These are phyloP conservation scores for Lentinula aciculospora DNA, from an alignment of 768 basidiomycete genomes.

Conservation along the genomic window DNA sequence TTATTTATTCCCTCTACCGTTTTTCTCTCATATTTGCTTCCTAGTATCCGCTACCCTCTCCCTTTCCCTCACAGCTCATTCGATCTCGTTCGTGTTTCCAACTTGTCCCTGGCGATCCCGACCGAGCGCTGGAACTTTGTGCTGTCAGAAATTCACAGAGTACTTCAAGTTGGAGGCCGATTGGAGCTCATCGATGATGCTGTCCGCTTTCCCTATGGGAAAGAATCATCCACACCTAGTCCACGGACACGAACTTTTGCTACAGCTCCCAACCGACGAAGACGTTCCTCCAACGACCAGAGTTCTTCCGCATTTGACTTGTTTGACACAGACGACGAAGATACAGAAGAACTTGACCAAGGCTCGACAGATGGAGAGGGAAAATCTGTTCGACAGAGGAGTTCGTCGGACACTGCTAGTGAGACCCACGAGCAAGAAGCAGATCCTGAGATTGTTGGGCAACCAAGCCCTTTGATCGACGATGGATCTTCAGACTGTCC, in stretches of 20 bases:
- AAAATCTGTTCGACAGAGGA: not conserved
- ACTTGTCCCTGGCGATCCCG: slow-evolving; percentile 59
- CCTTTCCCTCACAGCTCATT: slow-evolving; percentile 62
- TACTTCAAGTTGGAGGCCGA: slow-evolving; percentile 55
- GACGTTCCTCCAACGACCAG: not conserved
- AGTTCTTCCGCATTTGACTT: not conserved
- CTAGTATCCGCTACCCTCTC: slow-evolving; percentile 47
- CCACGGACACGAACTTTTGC: not conserved
- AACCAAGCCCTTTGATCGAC: not conserved
- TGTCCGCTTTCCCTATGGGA: slow-evolving; percentile 56
- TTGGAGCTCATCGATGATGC: slow-evolving; percentile 76
- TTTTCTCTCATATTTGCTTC: not conserved
- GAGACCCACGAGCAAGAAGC: not conserved
- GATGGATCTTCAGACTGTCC: not conserved
- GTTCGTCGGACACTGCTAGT: no score
- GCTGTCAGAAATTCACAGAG: slow-evolving; percentile 54
- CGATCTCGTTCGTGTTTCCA: slow-evolving; percentile 71
- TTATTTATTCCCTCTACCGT: not conserved
- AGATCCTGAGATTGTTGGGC: not conserved
- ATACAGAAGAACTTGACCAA: not conserved
- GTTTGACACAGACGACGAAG: not conserved
- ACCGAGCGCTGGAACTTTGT: slow-evolving; percentile 53
- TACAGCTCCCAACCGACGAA: not conserved
- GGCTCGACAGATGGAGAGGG: not conserved
- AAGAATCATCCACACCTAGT: slow-evolving; percentile 11